phyloP scores from a whole-genome alignment of 331 rosid species.

The Cucumis variabilis region DNA sequence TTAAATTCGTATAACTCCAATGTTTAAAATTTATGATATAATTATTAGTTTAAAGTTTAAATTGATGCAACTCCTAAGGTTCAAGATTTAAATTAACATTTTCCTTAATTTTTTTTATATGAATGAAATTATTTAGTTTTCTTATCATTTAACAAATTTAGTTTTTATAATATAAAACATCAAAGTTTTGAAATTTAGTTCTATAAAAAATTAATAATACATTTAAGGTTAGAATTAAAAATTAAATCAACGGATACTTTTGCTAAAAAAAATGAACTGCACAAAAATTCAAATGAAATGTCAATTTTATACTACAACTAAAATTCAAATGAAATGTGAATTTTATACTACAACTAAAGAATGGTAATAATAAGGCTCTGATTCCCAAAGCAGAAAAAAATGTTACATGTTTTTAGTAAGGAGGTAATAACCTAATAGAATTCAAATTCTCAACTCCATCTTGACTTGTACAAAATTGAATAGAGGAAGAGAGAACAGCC shows the following conservation, averaged over 20 bases:
- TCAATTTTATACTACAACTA: not conserved
- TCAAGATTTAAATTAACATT: too few relatives aligned
- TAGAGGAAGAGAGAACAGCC: conserved; percentile 18
- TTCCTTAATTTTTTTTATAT: too few relatives aligned
- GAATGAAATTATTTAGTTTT: too few relatives aligned
- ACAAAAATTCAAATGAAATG: not conserved
- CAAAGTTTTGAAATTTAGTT: too few relatives aligned
- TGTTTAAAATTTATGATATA: too few relatives aligned
- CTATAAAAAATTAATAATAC: too few relatives aligned
- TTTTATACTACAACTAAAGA: not conserved
- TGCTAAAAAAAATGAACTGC: not conserved
- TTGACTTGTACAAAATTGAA: conserved; percentile 32
- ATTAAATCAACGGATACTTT: not conserved
- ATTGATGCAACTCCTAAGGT: too few relatives aligned
- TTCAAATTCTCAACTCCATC: conserved; percentile 31
- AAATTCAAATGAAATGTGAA: not conserved
- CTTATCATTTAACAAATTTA: too few relatives aligned
- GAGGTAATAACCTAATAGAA: conserved; percentile 17
- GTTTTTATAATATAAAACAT: too few relatives aligned
- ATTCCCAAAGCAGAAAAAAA: not conserved
- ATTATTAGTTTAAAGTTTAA: too few relatives aligned
- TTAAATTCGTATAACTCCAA: too few relatives aligned
- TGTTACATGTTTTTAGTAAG: not conserved
- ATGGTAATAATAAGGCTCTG: conserved; percentile 1
- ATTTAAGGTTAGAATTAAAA: too few relatives aligned